Evolutionary conservation across 2,329 filamentous ascomycete genomes (phyloP).

Genomic region (Akanthomyces dipterigenus): DNA sequence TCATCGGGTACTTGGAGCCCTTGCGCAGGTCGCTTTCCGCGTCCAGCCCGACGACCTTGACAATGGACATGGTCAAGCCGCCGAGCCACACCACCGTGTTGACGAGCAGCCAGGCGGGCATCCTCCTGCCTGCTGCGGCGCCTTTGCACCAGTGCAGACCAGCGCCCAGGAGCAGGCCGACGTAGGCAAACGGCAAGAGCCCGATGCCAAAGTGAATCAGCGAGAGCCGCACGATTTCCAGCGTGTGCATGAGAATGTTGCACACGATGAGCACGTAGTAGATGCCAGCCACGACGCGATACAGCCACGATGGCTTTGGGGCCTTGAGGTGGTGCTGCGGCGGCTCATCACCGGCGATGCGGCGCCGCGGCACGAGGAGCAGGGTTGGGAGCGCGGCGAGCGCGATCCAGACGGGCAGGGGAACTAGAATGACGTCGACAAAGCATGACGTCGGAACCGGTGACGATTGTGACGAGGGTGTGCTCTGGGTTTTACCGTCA

Average conservation of each 20-base stretch:
- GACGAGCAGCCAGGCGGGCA: background rate
- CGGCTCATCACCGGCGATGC: background rate
- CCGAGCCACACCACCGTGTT: slow-evolving; percentile 10
- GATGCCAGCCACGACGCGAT: background rate
- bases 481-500: background rate
- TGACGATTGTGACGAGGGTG: background rate
- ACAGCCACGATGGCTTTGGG: background rate
- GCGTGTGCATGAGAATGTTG: slow-evolving; percentile 8
- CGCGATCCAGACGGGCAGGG: slow-evolving; percentile 7
- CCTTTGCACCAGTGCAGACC: background rate
- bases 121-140: background rate
- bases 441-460: slow-evolving; percentile 9
- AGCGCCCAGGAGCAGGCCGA: slow-evolving; percentile 3
- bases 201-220: slow-evolving; percentile 7
- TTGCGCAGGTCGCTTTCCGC: background rate
- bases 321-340: background rate
- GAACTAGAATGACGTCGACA: slow-evolving; percentile 7
- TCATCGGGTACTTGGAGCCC: slow-evolving; percentile 9
- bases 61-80: background rate
- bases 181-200: slow-evolving; percentile 5
- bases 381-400: background rate
- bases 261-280: slow-evolving; percentile 7
- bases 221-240: slow-evolving; percentile 5
- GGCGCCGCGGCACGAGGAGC: background rate
- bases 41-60: slow-evolving; percentile 6